These are phyloP conservation scores for Phytophthora sp. DNA, from an alignment of 352 stramenopile genomes.

Conservation along the genomic window DNA sequence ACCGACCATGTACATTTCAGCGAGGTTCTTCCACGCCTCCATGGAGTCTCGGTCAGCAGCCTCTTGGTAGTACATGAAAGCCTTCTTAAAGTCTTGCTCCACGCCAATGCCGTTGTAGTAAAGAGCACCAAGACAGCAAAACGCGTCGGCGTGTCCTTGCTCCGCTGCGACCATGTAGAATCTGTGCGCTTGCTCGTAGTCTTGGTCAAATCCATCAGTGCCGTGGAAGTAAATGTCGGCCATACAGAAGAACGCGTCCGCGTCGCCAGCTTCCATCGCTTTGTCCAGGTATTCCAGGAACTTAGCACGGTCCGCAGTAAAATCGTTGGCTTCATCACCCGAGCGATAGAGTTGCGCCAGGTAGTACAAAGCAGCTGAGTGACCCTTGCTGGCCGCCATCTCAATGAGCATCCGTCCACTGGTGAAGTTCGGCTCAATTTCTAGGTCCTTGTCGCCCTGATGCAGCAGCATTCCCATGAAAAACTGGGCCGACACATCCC, in stretches of 20 bases:
- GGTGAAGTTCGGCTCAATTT: slow-evolving; percentile 61
- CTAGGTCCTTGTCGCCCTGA: slow-evolving; percentile 73
- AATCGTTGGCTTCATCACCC: slow-evolving; percentile 57
- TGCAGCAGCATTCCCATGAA: slow-evolving; percentile 88
- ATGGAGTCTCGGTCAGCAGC: slow-evolving; percentile 84
- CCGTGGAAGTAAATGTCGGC: slow-evolving; percentile 88
- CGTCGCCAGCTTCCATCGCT: slow-evolving; percentile 64
- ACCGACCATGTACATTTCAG: slow-evolving; percentile 86
- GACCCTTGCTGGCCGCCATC: slow-evolving; percentile 67
- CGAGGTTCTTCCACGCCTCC: slow-evolving; percentile 89
- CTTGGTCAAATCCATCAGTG: slow-evolving; percentile 74
- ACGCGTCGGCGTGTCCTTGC: slow-evolving; percentile 70
- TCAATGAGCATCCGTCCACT: slow-evolving; percentile 84
- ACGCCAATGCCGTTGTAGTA: slow-evolving; percentile 84
- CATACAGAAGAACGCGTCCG: slow-evolving; percentile 86
- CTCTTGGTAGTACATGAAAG: slow-evolving; percentile 89
- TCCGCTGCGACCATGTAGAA: slow-evolving; percentile 81
- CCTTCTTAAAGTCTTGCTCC: slow-evolving; percentile 70
- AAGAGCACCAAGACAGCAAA: slow-evolving; percentile 80
- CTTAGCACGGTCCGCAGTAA: slow-evolving; percentile 56
- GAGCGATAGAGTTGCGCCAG: slow-evolving; percentile 88
- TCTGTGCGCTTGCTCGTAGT: slow-evolving; percentile 66
- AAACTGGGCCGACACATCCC: slow-evolving; percentile 82
- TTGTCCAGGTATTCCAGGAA: slow-evolving; percentile 73
- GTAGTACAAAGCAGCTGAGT: slow-evolving; percentile 81